Conservation (phyloP, 768 basidiomycete species). For the Vishniacozyma victoriae region DNA sequence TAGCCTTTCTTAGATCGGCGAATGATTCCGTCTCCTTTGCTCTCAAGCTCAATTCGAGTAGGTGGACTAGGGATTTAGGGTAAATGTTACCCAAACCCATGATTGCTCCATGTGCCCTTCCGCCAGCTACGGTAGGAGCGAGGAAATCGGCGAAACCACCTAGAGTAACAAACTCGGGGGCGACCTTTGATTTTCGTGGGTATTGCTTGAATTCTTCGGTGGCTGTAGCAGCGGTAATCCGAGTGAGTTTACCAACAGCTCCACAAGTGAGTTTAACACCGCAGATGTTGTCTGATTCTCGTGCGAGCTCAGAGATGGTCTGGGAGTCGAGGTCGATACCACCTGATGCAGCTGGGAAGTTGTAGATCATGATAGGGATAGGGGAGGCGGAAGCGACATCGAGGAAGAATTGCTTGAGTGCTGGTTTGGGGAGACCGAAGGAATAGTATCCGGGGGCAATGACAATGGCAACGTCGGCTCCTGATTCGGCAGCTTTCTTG, state of each 20-base stretch:
- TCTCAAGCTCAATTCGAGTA: conserved; percentile 60
- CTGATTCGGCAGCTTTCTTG: conserved; percentile 70
- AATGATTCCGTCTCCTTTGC: conserved; percentile 53
- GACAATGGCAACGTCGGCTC: conserved; percentile 80
- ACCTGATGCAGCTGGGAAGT: conserved; percentile 79
- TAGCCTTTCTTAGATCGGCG: conserved; percentile 59
- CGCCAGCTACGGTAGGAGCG: conserved; percentile 63
- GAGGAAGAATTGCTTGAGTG: conserved; percentile 70
- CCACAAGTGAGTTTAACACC: conserved; percentile 92
- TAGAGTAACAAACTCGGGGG: conserved; percentile 69
- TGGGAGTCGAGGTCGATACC: conserved; percentile 91
- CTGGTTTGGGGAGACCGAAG: conserved; percentile 61
- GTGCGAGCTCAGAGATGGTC: conserved; percentile 71
- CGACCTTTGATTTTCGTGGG: conserved; percentile 63
- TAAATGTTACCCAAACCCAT: conserved; percentile 78
- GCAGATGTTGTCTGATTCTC: conserved; percentile 66
- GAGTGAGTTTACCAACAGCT: conserved; percentile 82
- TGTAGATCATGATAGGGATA: conserved; percentile 82
- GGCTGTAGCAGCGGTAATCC: conserved; percentile 67
- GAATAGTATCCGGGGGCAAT: conserved; percentile 85
- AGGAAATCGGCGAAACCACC: conserved; percentile 84
- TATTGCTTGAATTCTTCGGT: conserved; percentile 56
- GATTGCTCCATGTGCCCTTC: conserved; percentile 74
- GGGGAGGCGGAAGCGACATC: conserved; percentile 74
- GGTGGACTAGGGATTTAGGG: conserved; percentile 54